Evolutionary conservation across 345 rosid species (phyloP), one percentile per base, ranked within the genome.

Genomic region (Heritiera fomes): DNA sequence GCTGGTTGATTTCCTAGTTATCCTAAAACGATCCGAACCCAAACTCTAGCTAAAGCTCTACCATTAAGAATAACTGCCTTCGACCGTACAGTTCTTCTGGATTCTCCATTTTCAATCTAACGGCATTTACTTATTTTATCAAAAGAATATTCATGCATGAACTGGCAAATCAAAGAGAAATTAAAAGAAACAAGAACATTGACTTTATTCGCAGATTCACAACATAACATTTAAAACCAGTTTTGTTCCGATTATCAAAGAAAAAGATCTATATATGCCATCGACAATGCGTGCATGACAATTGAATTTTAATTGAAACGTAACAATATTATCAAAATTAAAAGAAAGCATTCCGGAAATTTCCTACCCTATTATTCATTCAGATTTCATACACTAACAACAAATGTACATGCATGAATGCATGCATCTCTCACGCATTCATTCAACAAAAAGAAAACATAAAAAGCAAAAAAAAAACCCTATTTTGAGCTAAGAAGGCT

Each of bases 391-490:
- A 75, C 68, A 15, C 66, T 47, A 70, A 34, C 59, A 70, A 53
- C 59, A 34, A 43, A 72, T 72, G 61, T 55, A 53, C 63, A 72
- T 15, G 61, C 75, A 72, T 3, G 71, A 8, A 10, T 55, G 68
- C 43, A 60, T 45, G 69, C 41, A 61, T 9, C 45, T 11, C 18
- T 15, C 71, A 47, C 62, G 78, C 78, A 63, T 63, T 32, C 71
- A 32, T 56, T 46, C 41, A 45, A 62, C 11, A 7, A 20, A 46
- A 32, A 2, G 0, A 10, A 58, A 41, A 20, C 3, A 0, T 6
- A 41, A 67, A 38, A 38, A 41, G 5, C 14, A 0, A 11, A 8
- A 11, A 34, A 17, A 15, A 32, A 49, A 5, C 55, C 7, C 23
- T 15, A 17, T 50, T 56, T n/a, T 7, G 75, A 32, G 43, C 45